These are phyloP conservation scores for Rhodotorula mucilaginosa DNA, from an alignment of 1,284 basidiomycete genomes.

Conservation along the genomic window DNA sequence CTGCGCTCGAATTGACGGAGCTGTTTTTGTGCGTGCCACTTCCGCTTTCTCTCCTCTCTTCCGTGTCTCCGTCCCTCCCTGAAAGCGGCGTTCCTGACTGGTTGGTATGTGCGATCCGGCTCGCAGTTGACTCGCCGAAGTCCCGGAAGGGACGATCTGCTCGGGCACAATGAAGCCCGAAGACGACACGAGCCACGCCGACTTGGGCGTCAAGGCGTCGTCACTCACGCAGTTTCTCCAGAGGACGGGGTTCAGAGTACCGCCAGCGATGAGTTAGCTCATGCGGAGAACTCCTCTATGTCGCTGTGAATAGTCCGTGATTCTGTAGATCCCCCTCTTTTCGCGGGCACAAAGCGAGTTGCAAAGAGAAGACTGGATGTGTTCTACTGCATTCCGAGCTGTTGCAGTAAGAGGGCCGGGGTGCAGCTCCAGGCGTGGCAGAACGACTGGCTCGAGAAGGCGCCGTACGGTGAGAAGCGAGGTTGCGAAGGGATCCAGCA, in stretches of 20 bases:
- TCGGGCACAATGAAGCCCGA: slow-evolving; percentile 3
- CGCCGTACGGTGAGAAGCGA: slow-evolving; percentile 37
- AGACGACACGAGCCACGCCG: slow-evolving; percentile 3
- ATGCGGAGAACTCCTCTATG: too few relatives aligned
- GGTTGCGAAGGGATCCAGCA: slow-evolving; percentile 38
- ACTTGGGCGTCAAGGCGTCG: slow-evolving; percentile 16
- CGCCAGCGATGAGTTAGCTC: neutral
- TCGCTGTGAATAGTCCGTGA: too few relatives aligned
- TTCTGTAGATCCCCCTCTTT: too few relatives aligned
- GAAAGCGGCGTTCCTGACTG: neutral
- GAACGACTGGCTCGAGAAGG: slow-evolving; percentile 37
- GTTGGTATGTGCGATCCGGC: neutral
- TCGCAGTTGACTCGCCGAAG: slow-evolving; percentile 1
- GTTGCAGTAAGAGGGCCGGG: slow-evolving; percentile 27
- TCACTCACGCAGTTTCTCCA: slow-evolving; percentile 2
- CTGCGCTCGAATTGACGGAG: neutral
- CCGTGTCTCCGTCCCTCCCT: rapidly evolving
- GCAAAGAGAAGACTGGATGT: neutral
- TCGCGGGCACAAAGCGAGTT: too few relatives aligned
- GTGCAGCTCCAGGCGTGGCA: slow-evolving; percentile 42
- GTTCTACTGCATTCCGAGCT: slow-evolving; percentile 23
- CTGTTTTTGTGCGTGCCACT: neutral
- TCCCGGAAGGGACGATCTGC: neutral
- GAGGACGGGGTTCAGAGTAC: slow-evolving; percentile 9
- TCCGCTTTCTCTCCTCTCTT: neutral